Evolutionary conservation across 2,329 filamentous ascomycete genomes (phyloP).

Genomic region (Penicillium sp.): DNA sequence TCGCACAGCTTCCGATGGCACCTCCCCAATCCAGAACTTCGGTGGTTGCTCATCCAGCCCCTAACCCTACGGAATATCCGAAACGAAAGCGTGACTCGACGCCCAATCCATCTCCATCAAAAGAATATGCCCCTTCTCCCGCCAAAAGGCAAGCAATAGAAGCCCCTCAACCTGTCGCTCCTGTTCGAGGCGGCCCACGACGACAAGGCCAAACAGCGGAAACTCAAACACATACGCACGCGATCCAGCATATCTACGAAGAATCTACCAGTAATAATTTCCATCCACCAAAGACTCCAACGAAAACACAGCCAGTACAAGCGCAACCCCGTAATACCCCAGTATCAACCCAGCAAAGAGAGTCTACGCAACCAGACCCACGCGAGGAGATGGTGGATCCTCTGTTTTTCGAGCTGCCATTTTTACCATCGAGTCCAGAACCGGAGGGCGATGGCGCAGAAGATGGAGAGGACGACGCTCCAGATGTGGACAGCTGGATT

Average conservation of each 20-base stretch:
- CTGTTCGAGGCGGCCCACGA: slow-evolving; percentile 1
- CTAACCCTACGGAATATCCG: slow-evolving; percentile 1
- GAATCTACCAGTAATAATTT: no score
- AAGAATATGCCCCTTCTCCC: slow-evolving; percentile 2
- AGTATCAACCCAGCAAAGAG: no score
- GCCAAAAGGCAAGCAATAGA: slow-evolving; percentile 12
- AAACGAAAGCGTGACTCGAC: slow-evolving; percentile 26
- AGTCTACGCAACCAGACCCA: background rate
- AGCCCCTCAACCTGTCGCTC: background rate
- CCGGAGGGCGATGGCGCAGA: slow-evolving; percentile 34
- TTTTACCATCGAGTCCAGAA: slow-evolving; percentile 25
- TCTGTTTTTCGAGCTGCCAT: slow-evolving; percentile 32
- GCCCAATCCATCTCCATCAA: no score
- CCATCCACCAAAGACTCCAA: background rate
- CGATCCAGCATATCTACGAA: no score
- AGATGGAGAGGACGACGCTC: slow-evolving; percentile 13
- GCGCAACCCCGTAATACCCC: no score
- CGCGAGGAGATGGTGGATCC: slow-evolving; percentile 6
- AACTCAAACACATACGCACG: background rate
- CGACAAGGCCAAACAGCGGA: background rate
- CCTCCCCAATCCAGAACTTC: no score
- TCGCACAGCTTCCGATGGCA: background rate
- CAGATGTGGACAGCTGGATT: slow-evolving; percentile 42
- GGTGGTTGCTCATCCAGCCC: no score
- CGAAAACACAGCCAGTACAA: background rate